These are phyloP conservation scores for Neurospora sp. DNA, from an alignment of 495 filamentous ascomycete species.

Conservation along the genomic window DNA sequence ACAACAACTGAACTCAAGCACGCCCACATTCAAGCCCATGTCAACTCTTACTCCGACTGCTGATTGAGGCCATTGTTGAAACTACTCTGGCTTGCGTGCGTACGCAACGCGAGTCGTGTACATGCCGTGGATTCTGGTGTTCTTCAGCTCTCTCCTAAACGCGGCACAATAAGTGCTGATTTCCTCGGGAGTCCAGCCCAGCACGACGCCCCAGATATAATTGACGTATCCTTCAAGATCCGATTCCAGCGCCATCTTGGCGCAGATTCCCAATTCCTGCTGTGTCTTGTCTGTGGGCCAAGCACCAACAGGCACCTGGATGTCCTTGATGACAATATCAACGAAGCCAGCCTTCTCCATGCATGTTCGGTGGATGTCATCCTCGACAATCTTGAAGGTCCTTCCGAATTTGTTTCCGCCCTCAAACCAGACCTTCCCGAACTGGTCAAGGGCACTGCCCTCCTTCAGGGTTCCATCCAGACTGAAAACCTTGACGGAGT, in stretches of 20 bases:
- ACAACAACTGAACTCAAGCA: background rate
- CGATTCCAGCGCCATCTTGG: constrained; percentile 4
- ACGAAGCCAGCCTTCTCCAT: constrained; percentile 50
- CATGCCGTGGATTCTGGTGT: background rate
- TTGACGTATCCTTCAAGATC: constrained; percentile 7
- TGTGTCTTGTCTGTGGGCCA: constrained; percentile 38
- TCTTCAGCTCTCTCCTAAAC: background rate
- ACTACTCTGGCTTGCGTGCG: constrained; percentile 16
- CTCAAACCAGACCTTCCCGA: constrained; percentile 16
- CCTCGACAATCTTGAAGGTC: constrained; percentile 7
- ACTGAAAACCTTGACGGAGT: constrained; percentile 13
- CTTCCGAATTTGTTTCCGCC: constrained; percentile 10
- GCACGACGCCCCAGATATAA: constrained; percentile 1
- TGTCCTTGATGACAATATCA: constrained; percentile 31
- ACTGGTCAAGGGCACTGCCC: constrained; percentile 25
- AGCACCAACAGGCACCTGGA: constrained; percentile 27
- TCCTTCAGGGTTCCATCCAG: constrained; percentile 17
- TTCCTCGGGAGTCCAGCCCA: constrained; percentile 12
- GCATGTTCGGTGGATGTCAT: constrained; percentile 39
- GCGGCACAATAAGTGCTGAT: constrained; percentile 3
- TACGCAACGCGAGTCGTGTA: constrained; percentile 7
- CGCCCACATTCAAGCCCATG: background rate
- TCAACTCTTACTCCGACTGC: background rate
- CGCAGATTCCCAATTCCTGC: constrained; percentile 35
- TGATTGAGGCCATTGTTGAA: background rate